Evolutionary conservation across 163 green algal species (phyloP).

Genomic region (Chloroidium sp.): DNA sequence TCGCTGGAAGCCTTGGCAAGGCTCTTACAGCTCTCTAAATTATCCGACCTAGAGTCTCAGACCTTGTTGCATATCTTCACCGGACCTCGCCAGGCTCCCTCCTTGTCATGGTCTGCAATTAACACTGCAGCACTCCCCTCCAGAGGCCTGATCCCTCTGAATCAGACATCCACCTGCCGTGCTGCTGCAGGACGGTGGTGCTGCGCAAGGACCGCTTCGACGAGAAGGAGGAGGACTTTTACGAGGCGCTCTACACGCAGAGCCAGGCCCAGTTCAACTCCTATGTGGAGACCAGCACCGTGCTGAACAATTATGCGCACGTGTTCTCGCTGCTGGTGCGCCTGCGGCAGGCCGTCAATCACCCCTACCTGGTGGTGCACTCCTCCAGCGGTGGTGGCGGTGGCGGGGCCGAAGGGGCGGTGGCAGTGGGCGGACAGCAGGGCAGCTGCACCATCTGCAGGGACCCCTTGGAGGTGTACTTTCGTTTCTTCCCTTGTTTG

Average conservation of each 20-base stretch:
- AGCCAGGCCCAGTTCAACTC: conserved; percentile 71
- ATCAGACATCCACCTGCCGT: not conserved
- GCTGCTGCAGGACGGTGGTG: conserved; percentile 39
- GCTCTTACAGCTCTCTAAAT: no score
- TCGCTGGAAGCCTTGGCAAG: no score
- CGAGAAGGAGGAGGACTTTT: conserved; percentile 82
- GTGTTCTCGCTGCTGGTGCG: conserved; percentile 94
- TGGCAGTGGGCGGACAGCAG: not conserved
- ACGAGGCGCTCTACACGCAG: conserved; percentile 81
- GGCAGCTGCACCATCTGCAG: conserved; percentile 61
- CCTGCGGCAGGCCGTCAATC: conserved; percentile 70
- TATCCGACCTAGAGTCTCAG: no score
- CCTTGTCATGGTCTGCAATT: not conserved
- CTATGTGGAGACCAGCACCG: conserved; percentile 65
- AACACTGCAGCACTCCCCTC: not conserved
- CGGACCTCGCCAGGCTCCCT: no score
- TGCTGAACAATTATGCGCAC: conserved; percentile 92
- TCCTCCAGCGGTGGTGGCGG: conserved; percentile 26
- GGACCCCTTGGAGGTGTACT: conserved; percentile 49
- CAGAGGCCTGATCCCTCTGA: not conserved
- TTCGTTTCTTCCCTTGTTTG: not conserved
- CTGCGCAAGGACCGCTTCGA: conserved; percentile 71
- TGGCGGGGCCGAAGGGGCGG: not conserved
- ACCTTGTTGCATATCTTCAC: no score
- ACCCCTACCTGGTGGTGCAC: conserved; percentile 88